Conservation (phyloP, 306 rosid genomes). For the Sesbania bispinosa region DNA sequence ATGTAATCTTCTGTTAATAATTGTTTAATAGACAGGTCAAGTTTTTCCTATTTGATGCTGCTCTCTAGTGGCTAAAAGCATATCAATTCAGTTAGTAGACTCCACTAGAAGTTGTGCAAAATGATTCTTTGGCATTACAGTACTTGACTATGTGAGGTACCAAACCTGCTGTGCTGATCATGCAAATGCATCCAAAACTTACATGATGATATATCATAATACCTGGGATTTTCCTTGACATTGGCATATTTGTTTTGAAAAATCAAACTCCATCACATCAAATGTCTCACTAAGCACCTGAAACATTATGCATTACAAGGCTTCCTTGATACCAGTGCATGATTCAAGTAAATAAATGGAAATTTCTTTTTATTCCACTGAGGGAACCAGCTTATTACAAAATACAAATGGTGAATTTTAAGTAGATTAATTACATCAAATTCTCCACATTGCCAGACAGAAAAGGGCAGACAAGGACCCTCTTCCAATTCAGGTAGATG, state of each 20-base stretch:
- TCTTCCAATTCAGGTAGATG: conserved; percentile 51
- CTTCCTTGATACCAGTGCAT: not conserved
- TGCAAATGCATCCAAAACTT: conserved; percentile 8
- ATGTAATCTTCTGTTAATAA: not conserved
- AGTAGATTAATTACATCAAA: conserved; percentile 44
- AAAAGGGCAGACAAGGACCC: conserved; percentile 63
- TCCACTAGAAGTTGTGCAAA: not conserved
- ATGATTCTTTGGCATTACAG: not conserved
- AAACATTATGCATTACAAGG: conserved; percentile 21
- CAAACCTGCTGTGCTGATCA: conserved; percentile 16
- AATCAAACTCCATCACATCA: conserved; percentile 85
- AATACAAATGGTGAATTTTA: conserved; percentile 15
- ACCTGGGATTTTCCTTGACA: conserved; percentile 74
- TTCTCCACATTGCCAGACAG: conserved; percentile 82
- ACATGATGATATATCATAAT: conserved; percentile 6
- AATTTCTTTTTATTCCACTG: not conserved
- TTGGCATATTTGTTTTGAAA: conserved; percentile 51
- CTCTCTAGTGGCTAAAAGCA: not conserved
- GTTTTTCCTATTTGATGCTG: not conserved
- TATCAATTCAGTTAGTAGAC: conserved; percentile 9
- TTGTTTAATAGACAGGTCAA: not conserved
- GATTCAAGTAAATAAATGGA: conserved; percentile 3
- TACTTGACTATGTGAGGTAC: not conserved
- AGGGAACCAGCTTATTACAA: conserved; percentile 5
- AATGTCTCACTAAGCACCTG: conserved; percentile 80